Evolutionary conservation across 306 rosid species (phyloP).

Genomic region (Gastrolobium bilobum): DNA sequence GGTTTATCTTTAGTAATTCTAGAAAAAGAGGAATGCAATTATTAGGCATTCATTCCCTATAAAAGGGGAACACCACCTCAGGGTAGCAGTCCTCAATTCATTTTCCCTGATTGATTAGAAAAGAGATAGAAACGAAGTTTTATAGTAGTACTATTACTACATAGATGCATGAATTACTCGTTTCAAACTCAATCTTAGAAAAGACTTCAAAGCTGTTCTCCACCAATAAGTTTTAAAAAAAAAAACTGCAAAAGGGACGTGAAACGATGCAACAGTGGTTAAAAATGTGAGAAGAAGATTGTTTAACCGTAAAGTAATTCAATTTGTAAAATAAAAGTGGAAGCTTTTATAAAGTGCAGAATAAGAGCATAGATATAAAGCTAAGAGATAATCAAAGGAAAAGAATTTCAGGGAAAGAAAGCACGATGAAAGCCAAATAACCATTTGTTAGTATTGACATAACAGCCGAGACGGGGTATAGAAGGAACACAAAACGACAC

Average conservation of each 20-base stretch:
- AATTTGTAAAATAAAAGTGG: not conserved
- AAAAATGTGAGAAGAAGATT: not conserved
- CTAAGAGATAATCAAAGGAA: not conserved
- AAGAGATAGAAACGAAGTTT: not conserved
- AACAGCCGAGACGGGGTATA: too few species aligned
- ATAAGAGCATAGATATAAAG: too few species aligned
- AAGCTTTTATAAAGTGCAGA: constrained; percentile 8
- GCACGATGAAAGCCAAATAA: not conserved
- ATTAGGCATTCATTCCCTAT: not conserved
- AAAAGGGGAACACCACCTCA: constrained; percentile 2
- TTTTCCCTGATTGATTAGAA: not conserved
- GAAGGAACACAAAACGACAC: too few species aligned
- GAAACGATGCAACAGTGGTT: not conserved
- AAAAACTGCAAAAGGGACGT: not conserved
- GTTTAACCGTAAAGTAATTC: not conserved
- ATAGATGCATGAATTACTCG: not conserved
- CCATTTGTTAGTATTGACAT: too few species aligned
- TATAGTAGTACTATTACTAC: not conserved
- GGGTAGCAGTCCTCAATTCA: constrained; percentile 14
- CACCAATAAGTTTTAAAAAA: not conserved
- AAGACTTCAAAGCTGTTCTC: not conserved
- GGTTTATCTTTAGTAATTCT: constrained; percentile 3
- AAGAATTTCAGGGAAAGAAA: not conserved
- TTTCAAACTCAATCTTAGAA: not conserved
- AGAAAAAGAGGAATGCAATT: constrained; percentile 12